These are phyloP conservation scores for Mycena albidolilacea DNA, from an alignment of 768 basidiomycete species.

Conservation along the genomic window DNA sequence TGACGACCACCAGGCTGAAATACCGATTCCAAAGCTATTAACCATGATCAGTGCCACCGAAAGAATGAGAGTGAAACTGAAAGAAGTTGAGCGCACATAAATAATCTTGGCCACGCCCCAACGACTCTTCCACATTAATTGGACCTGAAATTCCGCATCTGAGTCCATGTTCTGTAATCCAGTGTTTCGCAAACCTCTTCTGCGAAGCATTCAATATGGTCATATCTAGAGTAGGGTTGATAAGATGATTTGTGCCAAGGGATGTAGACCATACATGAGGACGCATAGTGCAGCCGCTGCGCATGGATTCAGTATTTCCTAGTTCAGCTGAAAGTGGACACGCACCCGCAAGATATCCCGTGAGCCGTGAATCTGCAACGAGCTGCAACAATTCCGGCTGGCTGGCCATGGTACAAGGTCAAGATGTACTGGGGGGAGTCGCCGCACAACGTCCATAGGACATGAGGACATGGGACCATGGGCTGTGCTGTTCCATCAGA, in stretches of 20 bases:
- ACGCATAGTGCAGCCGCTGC: conserved; percentile 19
- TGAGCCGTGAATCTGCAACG: conserved; percentile 21
- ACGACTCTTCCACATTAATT: conserved; percentile 25
- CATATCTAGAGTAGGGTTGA: conserved; percentile 2
- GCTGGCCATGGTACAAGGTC: neutral
- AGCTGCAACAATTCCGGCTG: conserved; percentile 16
- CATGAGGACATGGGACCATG: no score
- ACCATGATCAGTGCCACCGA: no score
- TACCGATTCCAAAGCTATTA: conserved; percentile 28
- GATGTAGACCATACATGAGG: neutral
- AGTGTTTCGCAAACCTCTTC: conserved; percentile 3
- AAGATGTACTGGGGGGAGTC: neutral
- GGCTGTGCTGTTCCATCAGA: no score
- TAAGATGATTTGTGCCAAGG: neutral
- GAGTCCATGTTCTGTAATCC: neutral
- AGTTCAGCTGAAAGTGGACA: neutral
- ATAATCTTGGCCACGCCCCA: conserved; percentile 21
- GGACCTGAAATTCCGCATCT: neutral
- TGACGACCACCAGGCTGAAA: conserved; percentile 17
- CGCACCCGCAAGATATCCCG: conserved; percentile 27
- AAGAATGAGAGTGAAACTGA: no score
- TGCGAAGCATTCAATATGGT: conserved; percentile 11
- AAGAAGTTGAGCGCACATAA: neutral
- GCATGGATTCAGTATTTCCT: neutral
- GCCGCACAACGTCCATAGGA: no score